Percentiles rank a stretch among this genome's conserved stretches.
Conservation (phyloP, 352 stramenopile species). For the Peronospora destructor region DNA sequence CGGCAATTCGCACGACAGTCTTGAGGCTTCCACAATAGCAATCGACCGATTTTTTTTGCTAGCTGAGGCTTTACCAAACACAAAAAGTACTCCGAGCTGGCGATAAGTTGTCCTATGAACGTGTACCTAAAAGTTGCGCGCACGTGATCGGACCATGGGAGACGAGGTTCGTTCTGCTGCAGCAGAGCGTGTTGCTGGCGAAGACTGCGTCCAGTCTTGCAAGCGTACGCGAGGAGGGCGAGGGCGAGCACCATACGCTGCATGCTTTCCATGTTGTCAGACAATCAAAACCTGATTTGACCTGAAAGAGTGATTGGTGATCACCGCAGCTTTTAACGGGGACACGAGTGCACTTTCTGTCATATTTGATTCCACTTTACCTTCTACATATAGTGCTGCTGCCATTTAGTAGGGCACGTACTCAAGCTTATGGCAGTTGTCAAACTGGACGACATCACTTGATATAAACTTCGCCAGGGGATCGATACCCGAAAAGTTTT, state of each 20-base stretch:
- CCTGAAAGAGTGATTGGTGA: not conserved
- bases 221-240: constrained; percentile 19
- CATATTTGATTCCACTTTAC: not conserved
- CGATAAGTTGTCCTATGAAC: constrained; percentile 40
- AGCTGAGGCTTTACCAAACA: constrained; percentile 47
- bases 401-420: constrained; percentile 49
- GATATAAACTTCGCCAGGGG: constrained; percentile 53
- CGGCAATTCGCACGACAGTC: constrained; percentile 25
- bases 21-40: constrained; percentile 34
- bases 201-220: constrained; percentile 17
- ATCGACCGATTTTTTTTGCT: constrained; percentile 33
- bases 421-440: constrained; percentile 61
- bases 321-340: not conserved
- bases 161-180: constrained; percentile 16
- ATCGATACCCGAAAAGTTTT: constrained; percentile 74
- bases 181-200: constrained; percentile 21
- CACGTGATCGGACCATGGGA: constrained; percentile 10
- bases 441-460: constrained; percentile 52
- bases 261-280: constrained; percentile 13
- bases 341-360: not conserved
- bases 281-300: constrained; percentile 3
- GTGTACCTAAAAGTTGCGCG: constrained; percentile 40
- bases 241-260: constrained; percentile 14
- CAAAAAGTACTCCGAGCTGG: constrained; percentile 49
- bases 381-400: constrained; percentile 3